Evolutionary conservation across 2,329 filamentous ascomycete species (phyloP).

Genomic region (Fusarium verticillioides): DNA sequence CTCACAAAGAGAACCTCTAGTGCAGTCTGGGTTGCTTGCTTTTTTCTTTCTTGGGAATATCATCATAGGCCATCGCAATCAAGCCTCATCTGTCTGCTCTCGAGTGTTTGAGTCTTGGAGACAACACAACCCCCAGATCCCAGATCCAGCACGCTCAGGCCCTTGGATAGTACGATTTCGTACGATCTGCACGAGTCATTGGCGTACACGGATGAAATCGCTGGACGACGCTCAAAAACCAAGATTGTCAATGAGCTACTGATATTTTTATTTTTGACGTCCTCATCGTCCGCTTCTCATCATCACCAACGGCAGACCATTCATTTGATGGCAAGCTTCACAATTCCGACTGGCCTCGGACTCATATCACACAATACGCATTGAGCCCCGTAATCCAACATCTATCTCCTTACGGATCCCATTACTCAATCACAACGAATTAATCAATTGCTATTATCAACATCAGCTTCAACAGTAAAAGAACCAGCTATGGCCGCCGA

Average conservation of each 20-base stretch:
- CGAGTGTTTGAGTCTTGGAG: not conserved
- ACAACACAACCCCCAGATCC: not conserved
- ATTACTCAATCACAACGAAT: not conserved
- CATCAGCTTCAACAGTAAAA: not conserved
- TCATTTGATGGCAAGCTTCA: conserved; percentile 1
- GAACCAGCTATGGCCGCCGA: conserved; percentile 21
- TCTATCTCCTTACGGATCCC: not conserved
- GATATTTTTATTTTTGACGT: not conserved
- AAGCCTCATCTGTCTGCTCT: not conserved
- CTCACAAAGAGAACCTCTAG: not conserved
- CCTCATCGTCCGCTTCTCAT: not conserved
- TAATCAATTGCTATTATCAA: not conserved
- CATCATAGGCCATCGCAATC: not conserved
- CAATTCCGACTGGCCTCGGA: conserved; percentile 16
- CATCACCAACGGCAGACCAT: not conserved
- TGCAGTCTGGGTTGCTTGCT: not conserved
- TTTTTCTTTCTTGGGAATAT: not conserved
- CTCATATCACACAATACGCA: conserved; percentile 6
- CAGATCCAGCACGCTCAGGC: conserved; percentile 1
- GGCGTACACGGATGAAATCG: conserved; percentile 13
- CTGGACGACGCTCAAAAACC: conserved; percentile 3
- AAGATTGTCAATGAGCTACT: not conserved
- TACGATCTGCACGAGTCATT: conserved; percentile 18
- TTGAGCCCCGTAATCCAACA: not conserved
- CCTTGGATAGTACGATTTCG: conserved; percentile 6